Evolutionary conservation across 352 stramenopile species (phyloP).

Genomic region (Phytopythium ostracodes): DNA sequence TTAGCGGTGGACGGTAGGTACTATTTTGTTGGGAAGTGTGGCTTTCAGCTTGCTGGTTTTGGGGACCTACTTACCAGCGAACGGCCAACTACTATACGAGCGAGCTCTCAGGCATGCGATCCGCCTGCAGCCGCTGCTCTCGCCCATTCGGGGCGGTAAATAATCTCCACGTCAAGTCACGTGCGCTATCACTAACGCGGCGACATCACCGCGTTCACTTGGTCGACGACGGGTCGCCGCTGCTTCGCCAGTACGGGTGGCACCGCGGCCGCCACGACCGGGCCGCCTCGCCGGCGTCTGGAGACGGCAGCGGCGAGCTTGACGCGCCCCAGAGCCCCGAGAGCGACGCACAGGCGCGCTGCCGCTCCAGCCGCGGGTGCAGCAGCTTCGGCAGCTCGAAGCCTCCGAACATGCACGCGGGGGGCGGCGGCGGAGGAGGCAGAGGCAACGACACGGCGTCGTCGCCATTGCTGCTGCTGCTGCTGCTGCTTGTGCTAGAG

Average conservation of each 20-base stretch:
- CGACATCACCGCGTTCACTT: background rate
- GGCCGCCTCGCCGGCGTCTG: slow-evolving; percentile 1
- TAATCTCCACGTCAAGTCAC: background rate
- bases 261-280: background rate
- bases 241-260: slow-evolving; percentile 8
- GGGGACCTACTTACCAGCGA: background rate
- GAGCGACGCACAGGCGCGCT: slow-evolving; percentile 20
- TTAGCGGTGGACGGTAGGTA: no score
- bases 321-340: slow-evolving; percentile 20
- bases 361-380: slow-evolving; percentile 24
- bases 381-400: slow-evolving; percentile 13
- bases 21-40: no score
- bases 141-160: background rate
- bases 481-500: background rate
- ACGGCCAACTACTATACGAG: background rate
- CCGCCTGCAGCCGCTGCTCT: background rate
- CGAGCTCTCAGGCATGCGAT: background rate
- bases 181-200: no score
- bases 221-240: background rate
- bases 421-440: background rate
- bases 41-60: background rate
- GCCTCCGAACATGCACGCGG: slow-evolving; percentile 5
- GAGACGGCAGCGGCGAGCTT: slow-evolving; percentile 14
- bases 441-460: no score
- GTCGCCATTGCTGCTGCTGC: background rate